A percentile compares a stretch with the other conserved stretches of the same genome.
Evolutionary conservation across 23 red algal species (phyloP).

Genomic region (Gracilaria domingensis): DNA sequence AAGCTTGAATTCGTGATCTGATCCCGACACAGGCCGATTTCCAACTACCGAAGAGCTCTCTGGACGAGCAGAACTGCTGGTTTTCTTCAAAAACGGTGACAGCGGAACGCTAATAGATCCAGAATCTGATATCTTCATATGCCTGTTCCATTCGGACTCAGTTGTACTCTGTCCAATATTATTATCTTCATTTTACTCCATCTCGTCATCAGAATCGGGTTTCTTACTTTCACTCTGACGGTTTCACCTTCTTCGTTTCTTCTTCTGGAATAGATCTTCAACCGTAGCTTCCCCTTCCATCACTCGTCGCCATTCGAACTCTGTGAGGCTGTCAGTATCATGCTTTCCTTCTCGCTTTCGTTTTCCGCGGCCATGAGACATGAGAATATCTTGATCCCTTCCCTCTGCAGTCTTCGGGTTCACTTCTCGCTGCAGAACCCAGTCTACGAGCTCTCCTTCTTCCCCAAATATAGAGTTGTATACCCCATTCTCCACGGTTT

Average conservation of each 20-base stretch:
- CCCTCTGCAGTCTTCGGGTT: conserved; percentile 67
- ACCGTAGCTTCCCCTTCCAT: conserved; percentile 64
- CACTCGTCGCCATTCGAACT: conserved; percentile 67
- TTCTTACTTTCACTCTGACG: conserved; percentile 34
- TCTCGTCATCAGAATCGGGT: not conserved
- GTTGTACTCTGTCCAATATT: not conserved
- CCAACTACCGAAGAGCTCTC: not conserved
- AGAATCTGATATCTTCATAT: not conserved
- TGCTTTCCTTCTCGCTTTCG: conserved; percentile 41
- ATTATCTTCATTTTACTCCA: conserved; percentile 3
- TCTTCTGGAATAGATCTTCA: conserved; percentile 58
- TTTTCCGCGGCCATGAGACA: conserved; percentile 68
- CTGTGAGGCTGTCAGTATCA: conserved; percentile 62
- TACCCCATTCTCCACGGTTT: conserved; percentile 17
- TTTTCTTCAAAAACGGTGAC: not conserved
- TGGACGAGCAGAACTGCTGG: not conserved
- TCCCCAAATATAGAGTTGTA: conserved; percentile 48
- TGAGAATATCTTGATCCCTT: conserved; percentile 62
- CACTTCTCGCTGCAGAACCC: conserved; percentile 77
- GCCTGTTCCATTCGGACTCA: not conserved
- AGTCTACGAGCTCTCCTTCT: conserved; percentile 64
- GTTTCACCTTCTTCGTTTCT: conserved; percentile 19
- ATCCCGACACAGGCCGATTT: not conserved
- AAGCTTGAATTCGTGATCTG: not conserved
- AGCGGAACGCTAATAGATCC: not conserved